Evolutionary conservation across 1,284 basidiomycete genomes (phyloP).

Genomic region (Malassezia cuniculi): DNA sequence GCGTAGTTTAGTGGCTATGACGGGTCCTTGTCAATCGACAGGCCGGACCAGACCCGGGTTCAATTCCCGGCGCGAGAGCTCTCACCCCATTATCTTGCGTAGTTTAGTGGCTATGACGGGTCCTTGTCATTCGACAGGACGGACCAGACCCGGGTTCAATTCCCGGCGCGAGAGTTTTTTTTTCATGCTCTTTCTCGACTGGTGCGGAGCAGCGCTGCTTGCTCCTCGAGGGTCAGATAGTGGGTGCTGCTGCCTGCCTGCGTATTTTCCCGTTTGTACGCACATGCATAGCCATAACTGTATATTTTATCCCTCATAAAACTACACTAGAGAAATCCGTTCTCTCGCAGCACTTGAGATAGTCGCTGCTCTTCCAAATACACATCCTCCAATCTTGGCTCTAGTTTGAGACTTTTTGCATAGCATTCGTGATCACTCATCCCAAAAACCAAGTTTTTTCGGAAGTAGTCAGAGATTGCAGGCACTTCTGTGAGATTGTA

Average conservation of each 20-base stretch:
- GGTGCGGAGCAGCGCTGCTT: too few species aligned
- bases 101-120: slow-evolving; percentile 20
- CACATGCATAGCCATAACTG: background rate
- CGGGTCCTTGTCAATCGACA: slow-evolving; percentile 14
- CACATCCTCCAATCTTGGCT: slow-evolving; percentile 64
- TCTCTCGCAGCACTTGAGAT: slow-evolving; percentile 70
- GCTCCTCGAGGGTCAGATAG: too few species aligned
- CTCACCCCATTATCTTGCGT: too few species aligned
- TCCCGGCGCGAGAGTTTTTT: slow-evolving; percentile 18
- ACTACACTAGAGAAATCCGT: slow-evolving; percentile 57
- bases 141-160: slow-evolving; percentile 20
- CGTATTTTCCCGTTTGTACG: too few species aligned
- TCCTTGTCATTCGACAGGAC: slow-evolving; percentile 13
- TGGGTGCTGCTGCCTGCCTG: too few species aligned
- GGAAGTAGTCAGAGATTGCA: slow-evolving; percentile 61
- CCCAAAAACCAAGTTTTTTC: slow-evolving; percentile 54
- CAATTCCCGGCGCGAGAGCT: slow-evolving; percentile 20
- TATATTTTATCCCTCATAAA: background rate
- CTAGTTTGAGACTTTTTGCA: slow-evolving; percentile 67
- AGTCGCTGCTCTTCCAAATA: slow-evolving; percentile 61
- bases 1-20: slow-evolving; percentile 20
- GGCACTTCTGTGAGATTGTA: slow-evolving; percentile 62
- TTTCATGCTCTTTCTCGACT: background rate
- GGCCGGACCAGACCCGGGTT: slow-evolving; percentile 17
- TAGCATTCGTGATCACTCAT: slow-evolving; percentile 49